Evolutionary conservation across 2,329 filamentous ascomycete genomes (phyloP).

Genomic region (Talaromyces sp.): DNA sequence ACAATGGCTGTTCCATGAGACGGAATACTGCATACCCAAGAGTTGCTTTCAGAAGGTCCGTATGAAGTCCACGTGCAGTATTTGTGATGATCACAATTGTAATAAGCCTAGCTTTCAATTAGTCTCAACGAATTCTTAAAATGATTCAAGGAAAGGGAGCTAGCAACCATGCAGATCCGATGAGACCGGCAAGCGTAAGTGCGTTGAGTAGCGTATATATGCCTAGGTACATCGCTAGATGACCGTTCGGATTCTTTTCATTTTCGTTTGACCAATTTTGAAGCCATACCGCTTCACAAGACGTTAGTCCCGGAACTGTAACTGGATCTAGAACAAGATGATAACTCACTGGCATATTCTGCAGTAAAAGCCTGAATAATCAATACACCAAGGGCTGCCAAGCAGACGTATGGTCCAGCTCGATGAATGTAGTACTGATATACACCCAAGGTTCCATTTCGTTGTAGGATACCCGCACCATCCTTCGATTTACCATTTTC

Average conservation of each 20-base stretch:
- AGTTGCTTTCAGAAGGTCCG: conserved; percentile 11
- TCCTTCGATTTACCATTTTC: neutral
- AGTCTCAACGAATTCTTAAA: neutral
- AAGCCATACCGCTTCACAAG: conserved; percentile 19
- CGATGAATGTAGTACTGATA: conserved; percentile 12
- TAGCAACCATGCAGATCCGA: neutral
- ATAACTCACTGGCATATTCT: conserved; percentile 9
- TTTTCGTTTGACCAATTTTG: conserved; percentile 18
- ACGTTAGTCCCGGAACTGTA: neutral
- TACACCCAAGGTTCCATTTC: conserved; percentile 3
- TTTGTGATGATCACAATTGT: conserved; percentile 11
- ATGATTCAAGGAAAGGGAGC: neutral
- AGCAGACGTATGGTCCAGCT: conserved; percentile 7
- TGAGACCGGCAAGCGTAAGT: conserved; percentile 9
- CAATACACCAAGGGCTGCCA: neutral
- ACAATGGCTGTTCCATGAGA: neutral
- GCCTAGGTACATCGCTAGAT: conserved; percentile 19
- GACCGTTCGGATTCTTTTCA: conserved; percentile 19
- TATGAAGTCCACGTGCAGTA: conserved; percentile 4
- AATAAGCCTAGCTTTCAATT: conserved; percentile 6
- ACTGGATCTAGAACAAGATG: neutral
- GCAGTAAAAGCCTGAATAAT: conserved; percentile 3
- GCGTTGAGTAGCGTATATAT: conserved; percentile 18
- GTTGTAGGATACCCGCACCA: neutral
- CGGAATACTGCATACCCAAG: conserved; percentile 3